These are phyloP conservation scores for Aspergillus puulaauensis DNA, from an alignment of 2,329 filamentous ascomycete species.

Conservation along the genomic window DNA sequence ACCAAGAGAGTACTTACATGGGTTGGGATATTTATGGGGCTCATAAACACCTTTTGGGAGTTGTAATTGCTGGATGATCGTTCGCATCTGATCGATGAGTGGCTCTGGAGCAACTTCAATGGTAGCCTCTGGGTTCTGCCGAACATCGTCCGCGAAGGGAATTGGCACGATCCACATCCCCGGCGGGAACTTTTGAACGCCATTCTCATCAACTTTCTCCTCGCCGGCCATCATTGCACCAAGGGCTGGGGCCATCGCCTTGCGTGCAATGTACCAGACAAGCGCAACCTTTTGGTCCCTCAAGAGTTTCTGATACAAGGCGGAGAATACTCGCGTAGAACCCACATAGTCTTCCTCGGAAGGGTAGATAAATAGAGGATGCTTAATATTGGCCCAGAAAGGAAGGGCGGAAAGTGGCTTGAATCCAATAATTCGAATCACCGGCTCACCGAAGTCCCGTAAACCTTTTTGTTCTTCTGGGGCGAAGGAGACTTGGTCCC, in stretches of 20 bases:
- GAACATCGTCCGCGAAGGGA: slow-evolving; percentile 85
- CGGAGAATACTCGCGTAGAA: slow-evolving; percentile 88
- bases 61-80: slow-evolving; percentile 79
- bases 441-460: slow-evolving; percentile 75
- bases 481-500: slow-evolving; percentile 82
- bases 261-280: slow-evolving; percentile 83
- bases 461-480: slow-evolving; percentile 78
- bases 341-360: slow-evolving; percentile 87
- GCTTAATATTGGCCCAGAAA: slow-evolving; percentile 80
- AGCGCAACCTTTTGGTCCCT: slow-evolving; percentile 77
- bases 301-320: slow-evolving; percentile 82
- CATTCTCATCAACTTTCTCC: slow-evolving; percentile 63
- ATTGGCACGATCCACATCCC: slow-evolving; percentile 87
- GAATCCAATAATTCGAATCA: slow-evolving; percentile 90
- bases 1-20: slow-evolving; percentile 41
- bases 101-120: slow-evolving; percentile 63
- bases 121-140: slow-evolving; percentile 66
- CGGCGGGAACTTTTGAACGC: slow-evolving; percentile 70
- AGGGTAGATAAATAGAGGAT: slow-evolving; percentile 90
- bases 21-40: slow-evolving; percentile 85
- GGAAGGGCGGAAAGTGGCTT: slow-evolving; percentile 75
- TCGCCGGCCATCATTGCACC: slow-evolving; percentile 78
- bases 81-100: slow-evolving; percentile 78
- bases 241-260: slow-evolving; percentile 75
- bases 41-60: slow-evolving; percentile 84